Base-by-base conservation (phyloP, 2,329 filamentous ascomycete genomes). In the Fusarium pseudoanthophilum region DNA sequence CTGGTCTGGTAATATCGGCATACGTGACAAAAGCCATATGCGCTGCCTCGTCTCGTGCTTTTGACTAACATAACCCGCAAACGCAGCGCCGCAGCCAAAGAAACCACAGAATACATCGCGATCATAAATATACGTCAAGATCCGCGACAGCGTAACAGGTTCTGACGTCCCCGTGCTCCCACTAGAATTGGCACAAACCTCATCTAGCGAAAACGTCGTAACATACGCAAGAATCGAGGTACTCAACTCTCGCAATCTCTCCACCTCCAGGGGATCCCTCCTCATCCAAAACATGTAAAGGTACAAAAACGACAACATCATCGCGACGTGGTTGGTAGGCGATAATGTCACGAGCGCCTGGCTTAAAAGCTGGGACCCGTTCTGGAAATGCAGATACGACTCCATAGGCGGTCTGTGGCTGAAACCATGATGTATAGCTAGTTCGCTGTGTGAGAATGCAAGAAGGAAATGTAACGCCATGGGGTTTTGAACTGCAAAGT, bases 201-300 rank as follows among this genome's bases (percentile, higher is more conserved):
- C 64, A 20, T 67, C 64, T 0, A 67, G 43, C 21, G 45, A 67
- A 11, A 67, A 67, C 0, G 45, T 67, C 4, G 45, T 67, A 4
- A 67, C 52, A 20, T 67, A 67, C 0, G 64, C 52, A 11, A 67
- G 62, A 32, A 52, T 30, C 1, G 62, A 67, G 13, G 3, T 46
- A 2, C 64, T 67, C 20, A 67, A 30, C 37, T 52, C 62, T 0
- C 52, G 16, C 0, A 67, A 4, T 6, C 45, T 34, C 9, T 18
- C 10, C 26, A 67, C 52, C 2, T 60, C 37, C 5, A 67, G 6
- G 1, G 64, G 64, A 11, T 67, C 32, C 1, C 64, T 49, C 1
- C 64, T n/a, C 62, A 67, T 67, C 64, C 64, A 67, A 4, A 67
- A 67, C 62, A 67, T 67, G 1, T 40, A 67, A 2, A 67, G 52